phyloP scores from a whole-genome alignment of 2,329 filamentous ascomycete genomes.

The Alternaria sp. region DNA sequence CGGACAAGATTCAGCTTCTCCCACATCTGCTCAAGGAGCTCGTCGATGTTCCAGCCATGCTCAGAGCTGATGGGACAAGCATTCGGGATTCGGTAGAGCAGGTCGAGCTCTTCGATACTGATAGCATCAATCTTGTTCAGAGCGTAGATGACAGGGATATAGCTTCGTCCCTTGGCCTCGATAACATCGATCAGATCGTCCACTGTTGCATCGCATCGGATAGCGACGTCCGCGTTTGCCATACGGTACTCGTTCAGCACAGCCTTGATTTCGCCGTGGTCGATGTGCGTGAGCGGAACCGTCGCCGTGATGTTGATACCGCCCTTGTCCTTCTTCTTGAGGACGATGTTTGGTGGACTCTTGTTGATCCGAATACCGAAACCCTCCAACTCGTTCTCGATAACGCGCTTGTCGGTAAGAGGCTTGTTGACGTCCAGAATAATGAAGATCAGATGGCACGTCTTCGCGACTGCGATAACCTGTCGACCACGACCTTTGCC shows the following conservation, averaged over 20 bases:
- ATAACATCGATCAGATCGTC: conserved; percentile 97
- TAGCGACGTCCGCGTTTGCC: conserved; percentile 94
- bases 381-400: conserved; percentile 93
- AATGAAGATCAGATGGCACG: conserved; percentile 98
- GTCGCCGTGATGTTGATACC: conserved; percentile 97
- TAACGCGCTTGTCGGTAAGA: conserved; percentile 93
- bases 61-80: conserved; percentile 97
- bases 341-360: conserved; percentile 95
- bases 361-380: conserved; percentile 99
- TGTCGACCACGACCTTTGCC: conserved; percentile 96
- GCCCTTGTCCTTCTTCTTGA: conserved; percentile 99
- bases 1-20: conserved; percentile 90
- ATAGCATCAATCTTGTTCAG: conserved; percentile 99
- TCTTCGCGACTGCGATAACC: conserved; percentile 98
- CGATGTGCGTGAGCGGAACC: conserved; percentile 88
- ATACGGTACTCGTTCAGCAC: conserved; percentile 98
- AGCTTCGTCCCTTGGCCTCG: conserved; percentile 91
- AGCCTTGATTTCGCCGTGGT: conserved; percentile 95
- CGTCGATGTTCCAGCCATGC: conserved; percentile 94
- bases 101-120: conserved; percentile 94
- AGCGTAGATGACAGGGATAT: conserved; percentile 98
- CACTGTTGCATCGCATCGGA: conserved; percentile 95
- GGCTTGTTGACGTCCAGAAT: conserved; percentile 99
- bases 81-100: conserved; percentile 96
- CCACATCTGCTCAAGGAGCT: conserved; percentile 98